Evolutionary conservation across 345 rosid species (phyloP), one percentile per base, ranked within the genome.

Genomic region (Capsella bursapastoris): DNA sequence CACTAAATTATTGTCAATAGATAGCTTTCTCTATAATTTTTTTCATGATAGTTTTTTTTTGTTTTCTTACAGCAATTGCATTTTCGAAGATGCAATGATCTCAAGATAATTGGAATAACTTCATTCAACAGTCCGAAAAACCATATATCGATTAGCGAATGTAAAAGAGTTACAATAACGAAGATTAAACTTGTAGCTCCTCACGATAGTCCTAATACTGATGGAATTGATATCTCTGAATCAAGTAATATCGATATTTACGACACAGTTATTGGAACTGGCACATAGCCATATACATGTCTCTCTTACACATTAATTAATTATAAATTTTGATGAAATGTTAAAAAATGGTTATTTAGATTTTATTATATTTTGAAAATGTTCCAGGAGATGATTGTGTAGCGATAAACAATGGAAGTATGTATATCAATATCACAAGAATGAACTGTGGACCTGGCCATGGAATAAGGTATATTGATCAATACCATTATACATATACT

Each of bases 351-450:
- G 9, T 31, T 45, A 29, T 71, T 38, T 29, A 3, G 13, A 43
- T 15, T 48, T 37, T 6, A 11, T 22, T 22, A 13, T 13, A 2
- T 64, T 8, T 5, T 8, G 0, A 52, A 27, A 52, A 10, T 2
- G 2, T 45, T 7, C 29, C 1, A 86, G 88, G 87, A 44, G 92
- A 88, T 64, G 92, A 84, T 70, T 85, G 92, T 58, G 63, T 87
- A 58, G 88, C 92, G 32, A 64, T 87, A 38, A 72, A 50, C 47
- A 49, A 4, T 1, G 82, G 76, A 10, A 75, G 80, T 14, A 32
- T 73, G 8, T 6, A 70, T 64, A 68, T 82, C 41, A 63, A 16
- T 0, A 76, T 82, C 22, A 22, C 48, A 60, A 14, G 53, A 3
- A 53, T 78, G 18, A 7, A 7, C 6, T 82, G 82, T 59, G 83